phyloP scores from a whole-genome alignment of 441 rosid genomes.

The Pelargonium myrrhifolium region DNA sequence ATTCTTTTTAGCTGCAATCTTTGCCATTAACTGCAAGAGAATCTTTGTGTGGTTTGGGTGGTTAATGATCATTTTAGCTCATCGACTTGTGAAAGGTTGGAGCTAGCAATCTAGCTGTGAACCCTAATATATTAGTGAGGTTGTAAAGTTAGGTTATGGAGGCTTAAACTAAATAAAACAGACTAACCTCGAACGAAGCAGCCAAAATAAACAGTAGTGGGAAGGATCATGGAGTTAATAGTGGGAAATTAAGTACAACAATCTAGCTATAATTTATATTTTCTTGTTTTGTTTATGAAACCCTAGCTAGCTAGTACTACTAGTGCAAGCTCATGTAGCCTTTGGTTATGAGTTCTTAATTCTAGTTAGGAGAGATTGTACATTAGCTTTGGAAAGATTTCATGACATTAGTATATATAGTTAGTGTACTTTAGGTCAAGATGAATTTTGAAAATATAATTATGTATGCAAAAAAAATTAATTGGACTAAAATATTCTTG shows the following conservation, averaged over 20 bases:
- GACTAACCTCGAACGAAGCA: not conserved
- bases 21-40: not conserved
- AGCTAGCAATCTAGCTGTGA: not conserved
- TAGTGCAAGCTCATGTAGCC: too few relatives aligned
- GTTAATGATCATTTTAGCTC: not conserved
- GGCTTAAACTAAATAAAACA: not conserved
- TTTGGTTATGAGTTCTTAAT: too few relatives aligned
- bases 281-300: too few relatives aligned
- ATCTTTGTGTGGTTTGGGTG: not conserved
- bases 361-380: too few relatives aligned
- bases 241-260: not conserved
- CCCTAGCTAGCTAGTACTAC: too few relatives aligned
- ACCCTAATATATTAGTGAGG: not conserved
- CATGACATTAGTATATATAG: too few relatives aligned
- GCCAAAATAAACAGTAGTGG: not conserved
- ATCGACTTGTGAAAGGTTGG: not conserved
- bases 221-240: not conserved
- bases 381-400: too few relatives aligned
- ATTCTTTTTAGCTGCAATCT: not conserved
- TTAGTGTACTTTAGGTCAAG: too few relatives aligned
- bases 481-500: too few relatives aligned
- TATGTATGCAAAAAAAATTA: too few relatives aligned
- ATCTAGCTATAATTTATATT: too few relatives aligned
- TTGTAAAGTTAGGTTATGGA: not conserved
- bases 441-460: too few relatives aligned